These are phyloP conservation scores for Euphorbia celastroides DNA, from an alignment of 441 rosid genomes.

Conservation along the genomic window DNA sequence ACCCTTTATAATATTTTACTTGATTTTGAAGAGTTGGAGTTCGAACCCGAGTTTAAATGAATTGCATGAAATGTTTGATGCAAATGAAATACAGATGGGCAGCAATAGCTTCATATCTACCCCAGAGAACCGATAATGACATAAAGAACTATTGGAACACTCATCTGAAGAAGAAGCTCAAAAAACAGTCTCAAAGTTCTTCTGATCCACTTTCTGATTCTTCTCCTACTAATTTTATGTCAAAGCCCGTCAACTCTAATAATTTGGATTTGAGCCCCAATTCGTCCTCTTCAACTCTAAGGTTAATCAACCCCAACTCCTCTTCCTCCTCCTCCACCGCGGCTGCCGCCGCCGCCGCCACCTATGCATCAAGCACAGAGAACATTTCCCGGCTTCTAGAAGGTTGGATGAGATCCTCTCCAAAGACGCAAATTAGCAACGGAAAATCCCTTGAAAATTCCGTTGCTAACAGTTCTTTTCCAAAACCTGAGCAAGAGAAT, in stretches of 20 bases:
- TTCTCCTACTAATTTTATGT: slow-evolving; percentile 17
- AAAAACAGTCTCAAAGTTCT: slow-evolving; percentile 81
- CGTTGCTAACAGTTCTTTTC: slow-evolving; percentile 14
- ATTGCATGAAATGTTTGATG: too few species aligned
- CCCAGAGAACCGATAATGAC: too few species aligned
- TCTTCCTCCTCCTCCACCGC: slow-evolving; percentile 23
- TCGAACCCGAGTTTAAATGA: too few species aligned
- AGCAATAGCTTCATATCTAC: slow-evolving; percentile 94
- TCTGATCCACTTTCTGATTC: slow-evolving; percentile 30
- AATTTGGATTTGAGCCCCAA: neutral
- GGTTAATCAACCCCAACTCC: slow-evolving; percentile 21
- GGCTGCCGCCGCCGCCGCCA: slow-evolving; percentile 12
- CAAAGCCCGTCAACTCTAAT: slow-evolving; percentile 15
- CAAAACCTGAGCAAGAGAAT: slow-evolving; percentile 35
- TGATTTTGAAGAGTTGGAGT: neutral
- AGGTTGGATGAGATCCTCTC: slow-evolving; percentile 92
- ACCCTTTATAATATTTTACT: too few species aligned
- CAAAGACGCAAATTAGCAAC: slow-evolving; percentile 27
- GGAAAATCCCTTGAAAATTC: slow-evolving; percentile 15
- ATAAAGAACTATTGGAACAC: too few species aligned
- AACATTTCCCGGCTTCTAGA: slow-evolving; percentile 91
- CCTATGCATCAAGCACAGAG: slow-evolving; percentile 88
- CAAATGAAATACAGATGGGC: slow-evolving; percentile 72
- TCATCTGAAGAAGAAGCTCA: slow-evolving; percentile 96
- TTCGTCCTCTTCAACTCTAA: slow-evolving; percentile 12